phyloP scores from a whole-genome alignment of 768 basidiomycete genomes.

The Suillus hirtellus region DNA sequence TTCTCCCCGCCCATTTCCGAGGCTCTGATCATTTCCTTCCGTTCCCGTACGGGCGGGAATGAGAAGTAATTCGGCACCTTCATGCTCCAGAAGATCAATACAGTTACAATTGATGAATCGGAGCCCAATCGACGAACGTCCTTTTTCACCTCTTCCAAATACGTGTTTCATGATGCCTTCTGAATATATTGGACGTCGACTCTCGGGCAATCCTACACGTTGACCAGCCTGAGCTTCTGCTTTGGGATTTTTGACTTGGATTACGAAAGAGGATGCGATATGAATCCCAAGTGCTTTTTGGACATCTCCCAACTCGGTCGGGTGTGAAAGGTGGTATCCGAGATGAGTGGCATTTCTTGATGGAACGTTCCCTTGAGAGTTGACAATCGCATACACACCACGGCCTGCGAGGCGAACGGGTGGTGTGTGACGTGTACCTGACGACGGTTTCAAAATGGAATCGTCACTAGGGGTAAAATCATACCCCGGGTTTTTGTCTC shows the following conservation, averaged over 20 bases:
- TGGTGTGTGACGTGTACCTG: slow-evolving; percentile 53
- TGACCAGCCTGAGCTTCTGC: slow-evolving; percentile 40
- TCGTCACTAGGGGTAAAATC: not conserved
- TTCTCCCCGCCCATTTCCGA: slow-evolving; percentile 54
- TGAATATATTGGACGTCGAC: slow-evolving; percentile 46
- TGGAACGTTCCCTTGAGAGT: slow-evolving; percentile 43
- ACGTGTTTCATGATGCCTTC: slow-evolving; percentile 46
- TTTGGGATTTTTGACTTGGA: slow-evolving; percentile 64
- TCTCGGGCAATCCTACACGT: slow-evolving; percentile 26
- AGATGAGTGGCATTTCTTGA: slow-evolving; percentile 54
- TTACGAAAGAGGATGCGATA: slow-evolving; percentile 50
- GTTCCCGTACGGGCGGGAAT: slow-evolving; percentile 52
- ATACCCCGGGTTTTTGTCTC: slow-evolving; percentile 63
- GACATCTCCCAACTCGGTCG: slow-evolving; percentile 49
- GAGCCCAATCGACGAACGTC: slow-evolving; percentile 47
- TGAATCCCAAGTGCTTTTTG: slow-evolving; percentile 57
- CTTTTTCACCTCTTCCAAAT: slow-evolving; percentile 48
- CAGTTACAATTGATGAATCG: slow-evolving; percentile 53
- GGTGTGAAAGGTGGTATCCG: slow-evolving; percentile 61
- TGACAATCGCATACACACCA: slow-evolving; percentile 62
- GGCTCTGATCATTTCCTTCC: slow-evolving; percentile 46
- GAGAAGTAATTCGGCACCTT: slow-evolving; percentile 54
- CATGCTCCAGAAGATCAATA: slow-evolving; percentile 53
- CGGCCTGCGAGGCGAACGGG: slow-evolving; percentile 54
- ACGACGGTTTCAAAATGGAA: not conserved